Evolutionary conservation across 2,329 filamentous ascomycete genomes (phyloP), one percentile per base, ranked within the genome.

Genomic region (Apiospora kogelbergensis): DNA sequence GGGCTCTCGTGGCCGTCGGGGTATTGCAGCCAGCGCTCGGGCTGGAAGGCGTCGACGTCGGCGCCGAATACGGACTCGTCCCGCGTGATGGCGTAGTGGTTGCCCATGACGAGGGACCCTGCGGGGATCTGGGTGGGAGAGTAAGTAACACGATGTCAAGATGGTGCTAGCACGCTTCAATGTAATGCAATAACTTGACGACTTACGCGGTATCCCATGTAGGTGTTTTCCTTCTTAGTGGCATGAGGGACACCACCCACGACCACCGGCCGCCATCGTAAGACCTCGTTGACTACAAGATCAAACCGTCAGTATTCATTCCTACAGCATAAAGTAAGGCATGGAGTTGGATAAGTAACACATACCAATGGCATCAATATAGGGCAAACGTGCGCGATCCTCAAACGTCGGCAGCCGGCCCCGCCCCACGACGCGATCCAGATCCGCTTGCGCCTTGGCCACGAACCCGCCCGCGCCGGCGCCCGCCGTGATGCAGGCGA

Each of bases 211-310:
- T 79, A 78, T 2, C 82, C 80, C 17, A 78, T 74, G 69, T 82
- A 79, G 22, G 72, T 73, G 68, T 80, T 75, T 41, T 80, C 78
- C 20, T 70, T 72, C 40, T 77, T 79, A 3, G 78, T 80, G 67
- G 79, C 78, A 26, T 82, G 80, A 0, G 84, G 83, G 1, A 83
- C 77, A 9, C 79, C 79, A 6, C 77, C 75, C 1, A 78, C 75
- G 0, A 75, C 74, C 0, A 81, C 77, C 0, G 83, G 82, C 11
- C 82, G 79, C 83, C 84, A 86, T 4, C 84, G 79, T 26, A 85
- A 71, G 0, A 77, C 72, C 72, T 87, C 84, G 3, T n/a, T 37
- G 3, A 60, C 53, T 60, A n/a, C 24, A 30, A 20, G 2, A 3
- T 7, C 11, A 2, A 17, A 2, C 6, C 9, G 17, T 60, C 30